Base-by-base conservation (phyloP, 208 protist species). In the Trypanosoma cruzi region DNA sequence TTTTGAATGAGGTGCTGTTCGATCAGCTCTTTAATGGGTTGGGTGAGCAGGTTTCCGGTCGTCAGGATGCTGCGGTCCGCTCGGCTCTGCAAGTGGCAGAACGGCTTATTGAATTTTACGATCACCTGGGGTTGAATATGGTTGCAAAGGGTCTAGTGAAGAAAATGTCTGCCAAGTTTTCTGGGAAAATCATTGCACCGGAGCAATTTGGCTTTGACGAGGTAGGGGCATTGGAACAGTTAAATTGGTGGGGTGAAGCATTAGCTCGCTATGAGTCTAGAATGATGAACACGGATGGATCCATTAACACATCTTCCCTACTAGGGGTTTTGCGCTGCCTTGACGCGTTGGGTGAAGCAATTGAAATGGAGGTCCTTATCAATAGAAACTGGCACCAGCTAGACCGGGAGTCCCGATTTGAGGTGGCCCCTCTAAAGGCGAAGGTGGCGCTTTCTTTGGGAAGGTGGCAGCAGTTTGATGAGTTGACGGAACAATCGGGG, bases 1-100 rank as follows among this genome's bases (percentile, higher is more conserved):
- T 92, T 81, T 89, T 96, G 69, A 94, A 93, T 58, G 91, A 96
- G 68, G 70, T 93, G 13, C 72, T 93, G 16, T 92, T 96, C 59
- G 81, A 92, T 58, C 68, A 81, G 31, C 77, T 92, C 0, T 82
- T 81, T 16, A 77, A 71, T 58, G 73, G 86, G 48, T 57, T 90
- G 1, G 69, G 77, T 20, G 73, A 81, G 44, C 50, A 76, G 48
- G 66, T 75, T 29, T 77, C 56, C 8, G 62, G 64, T 53, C 67
- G 68, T 31, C 81, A 86, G 58, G 81, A 91, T 66, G 68, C 73
- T 13, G 82, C 77, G 28, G 73, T 86, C 40, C 73, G 80, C n/a
- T 71, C 63, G 31, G 73, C 81, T 3, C 72, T 92, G 40, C 58
- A 69, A 16, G 82, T 94, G 29, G 81, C 82, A 4, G 91, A 96